phyloP scores from a whole-genome alignment of 2,329 filamentous ascomycete genomes.

The Talaromyces verruculosus region DNA sequence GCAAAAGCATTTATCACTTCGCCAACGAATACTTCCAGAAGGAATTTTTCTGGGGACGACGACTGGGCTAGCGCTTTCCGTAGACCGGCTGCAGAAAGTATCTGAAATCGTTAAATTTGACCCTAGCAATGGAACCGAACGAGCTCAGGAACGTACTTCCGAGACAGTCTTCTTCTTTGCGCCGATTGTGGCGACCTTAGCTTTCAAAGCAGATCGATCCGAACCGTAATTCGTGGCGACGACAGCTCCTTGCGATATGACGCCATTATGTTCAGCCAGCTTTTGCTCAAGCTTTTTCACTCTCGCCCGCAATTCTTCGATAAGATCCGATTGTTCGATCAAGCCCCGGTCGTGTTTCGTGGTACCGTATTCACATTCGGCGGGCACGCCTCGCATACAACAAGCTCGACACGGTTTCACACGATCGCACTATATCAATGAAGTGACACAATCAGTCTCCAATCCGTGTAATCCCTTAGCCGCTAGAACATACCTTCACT shows the following conservation, averaged over 20 bases:
- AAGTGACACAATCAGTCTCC: not conserved
- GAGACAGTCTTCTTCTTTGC: not conserved
- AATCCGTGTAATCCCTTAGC: not conserved
- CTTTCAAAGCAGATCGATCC: not conserved
- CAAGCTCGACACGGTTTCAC: slow-evolving; percentile 35
- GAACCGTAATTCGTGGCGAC: not conserved
- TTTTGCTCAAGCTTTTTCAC: slow-evolving; percentile 27
- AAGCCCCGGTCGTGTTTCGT: slow-evolving; percentile 34
- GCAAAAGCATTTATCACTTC: slow-evolving; percentile 29
- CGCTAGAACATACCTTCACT: slow-evolving; percentile 30
- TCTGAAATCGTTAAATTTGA: not conserved
- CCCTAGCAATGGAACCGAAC: not conserved
- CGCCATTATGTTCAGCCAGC: slow-evolving; percentile 22
- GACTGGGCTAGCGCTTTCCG: slow-evolving; percentile 24
- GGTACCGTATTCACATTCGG: slow-evolving; percentile 34
- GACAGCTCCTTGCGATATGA: not conserved
- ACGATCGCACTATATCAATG: slow-evolving; percentile 28
- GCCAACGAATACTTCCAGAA: slow-evolving; percentile 30
- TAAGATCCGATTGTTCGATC: slow-evolving; percentile 31
- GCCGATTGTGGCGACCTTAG: not conserved
- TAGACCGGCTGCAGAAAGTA: slow-evolving; percentile 13
- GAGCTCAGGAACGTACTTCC: not conserved
- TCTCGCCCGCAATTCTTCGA: slow-evolving; percentile 29
- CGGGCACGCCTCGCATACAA: slow-evolving; percentile 32
- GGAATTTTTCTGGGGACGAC: slow-evolving; percentile 23